Percentiles rank a stretch among this genome's conserved stretches.
Conservation (phyloP, 2,329 filamentous ascomycete species). For the Claviceps spartinae region DNA sequence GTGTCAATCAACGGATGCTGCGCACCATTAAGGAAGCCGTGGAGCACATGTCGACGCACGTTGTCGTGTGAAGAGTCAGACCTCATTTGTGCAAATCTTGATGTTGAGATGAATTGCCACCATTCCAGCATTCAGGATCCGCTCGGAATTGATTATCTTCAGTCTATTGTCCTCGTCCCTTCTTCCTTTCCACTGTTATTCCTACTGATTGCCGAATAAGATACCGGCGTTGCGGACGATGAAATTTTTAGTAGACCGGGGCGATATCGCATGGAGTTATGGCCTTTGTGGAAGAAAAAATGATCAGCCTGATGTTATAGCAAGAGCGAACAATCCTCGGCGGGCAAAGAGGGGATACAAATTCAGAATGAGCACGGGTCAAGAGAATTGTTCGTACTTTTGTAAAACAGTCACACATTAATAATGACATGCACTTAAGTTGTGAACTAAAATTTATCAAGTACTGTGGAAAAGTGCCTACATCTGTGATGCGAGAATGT, state of each 20-base stretch:
- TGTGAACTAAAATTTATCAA: too few relatives aligned
- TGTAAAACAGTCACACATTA: too few relatives aligned
- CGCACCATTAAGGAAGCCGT: slow-evolving; percentile 47
- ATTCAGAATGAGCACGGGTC: neutral
- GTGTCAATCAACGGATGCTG: slow-evolving; percentile 47
- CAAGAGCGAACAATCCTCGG: neutral
- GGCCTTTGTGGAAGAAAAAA: neutral
- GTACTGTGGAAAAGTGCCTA: too few relatives aligned
- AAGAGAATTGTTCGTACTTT: neutral
- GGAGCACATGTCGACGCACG: slow-evolving; percentile 48
- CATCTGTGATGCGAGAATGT: too few relatives aligned
- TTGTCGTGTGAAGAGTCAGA: slow-evolving; percentile 31
- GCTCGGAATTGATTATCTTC: too few relatives aligned
- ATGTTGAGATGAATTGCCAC: neutral
- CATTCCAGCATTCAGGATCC: neutral
- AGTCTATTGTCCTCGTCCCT: too few relatives aligned
- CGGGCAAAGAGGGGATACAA: too few relatives aligned
- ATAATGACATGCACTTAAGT: too few relatives aligned
- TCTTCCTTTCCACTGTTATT: too few relatives aligned
- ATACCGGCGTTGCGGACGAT: neutral
- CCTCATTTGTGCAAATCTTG: neutral
- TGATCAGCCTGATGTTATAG: neutral
- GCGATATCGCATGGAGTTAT: neutral
- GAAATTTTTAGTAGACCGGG: too few relatives aligned
- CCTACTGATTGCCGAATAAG: too few relatives aligned